phyloP scores from a whole-genome alignment of 176 grass and related monocot species.

The Carex scoparia region DNA sequence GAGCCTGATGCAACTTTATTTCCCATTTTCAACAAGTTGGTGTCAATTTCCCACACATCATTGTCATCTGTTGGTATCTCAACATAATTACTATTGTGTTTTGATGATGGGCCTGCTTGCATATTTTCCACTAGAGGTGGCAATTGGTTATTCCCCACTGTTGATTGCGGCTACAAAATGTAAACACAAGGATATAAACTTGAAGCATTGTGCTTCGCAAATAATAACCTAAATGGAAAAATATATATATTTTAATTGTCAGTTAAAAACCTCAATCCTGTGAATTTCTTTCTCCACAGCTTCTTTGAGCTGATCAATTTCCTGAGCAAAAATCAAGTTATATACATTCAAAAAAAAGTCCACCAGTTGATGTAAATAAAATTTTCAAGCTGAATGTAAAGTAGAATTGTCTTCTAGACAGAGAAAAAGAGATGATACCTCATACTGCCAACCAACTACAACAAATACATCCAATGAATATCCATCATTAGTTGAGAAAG shows the following conservation, averaged over 20 bases:
- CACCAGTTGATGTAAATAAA: background rate
- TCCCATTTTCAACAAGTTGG: constrained; percentile 63
- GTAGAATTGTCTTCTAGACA: background rate
- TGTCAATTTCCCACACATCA: constrained; percentile 97
- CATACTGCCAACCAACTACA: constrained; percentile 89
- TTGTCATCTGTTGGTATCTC: constrained; percentile 79
- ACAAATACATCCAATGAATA: constrained; percentile 97
- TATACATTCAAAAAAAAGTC: background rate
- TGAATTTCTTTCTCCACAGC: constrained; percentile 67
- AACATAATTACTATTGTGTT: constrained; percentile 47
- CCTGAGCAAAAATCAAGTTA: constrained; percentile 40
- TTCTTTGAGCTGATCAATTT: constrained; percentile 67
- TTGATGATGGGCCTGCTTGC: constrained; percentile 32
- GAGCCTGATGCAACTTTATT: constrained; percentile 96
- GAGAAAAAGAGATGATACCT: constrained; percentile 40
- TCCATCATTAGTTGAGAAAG: constrained; percentile 97
- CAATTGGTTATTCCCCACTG: constrained; percentile 46
- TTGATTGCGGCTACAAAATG: constrained; percentile 52
- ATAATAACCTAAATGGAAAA: background rate
- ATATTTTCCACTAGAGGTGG: constrained; percentile 60
- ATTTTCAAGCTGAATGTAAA: background rate
- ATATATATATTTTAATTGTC: background rate
- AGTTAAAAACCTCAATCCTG: constrained; percentile 44
- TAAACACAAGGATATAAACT: constrained; percentile 32
- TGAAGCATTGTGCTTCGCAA: constrained; percentile 3